Base-by-base conservation (phyloP, 768 basidiomycete genomes). In the Russula sp. region DNA sequence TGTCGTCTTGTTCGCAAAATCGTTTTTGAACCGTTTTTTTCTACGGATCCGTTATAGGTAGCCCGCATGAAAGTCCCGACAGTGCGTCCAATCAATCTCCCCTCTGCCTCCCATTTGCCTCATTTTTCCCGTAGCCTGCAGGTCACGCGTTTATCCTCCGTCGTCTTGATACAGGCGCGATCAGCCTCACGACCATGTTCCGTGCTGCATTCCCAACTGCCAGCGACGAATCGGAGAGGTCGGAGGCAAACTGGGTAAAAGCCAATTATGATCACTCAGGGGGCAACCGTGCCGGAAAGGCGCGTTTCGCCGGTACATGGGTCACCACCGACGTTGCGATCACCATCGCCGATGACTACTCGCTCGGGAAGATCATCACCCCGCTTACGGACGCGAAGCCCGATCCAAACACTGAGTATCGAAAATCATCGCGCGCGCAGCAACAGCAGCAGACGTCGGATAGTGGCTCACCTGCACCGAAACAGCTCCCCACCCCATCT, bases 111-210 rank as follows among this genome's bases (percentile, higher is more conserved):
- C 53, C 52, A 59, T 66, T 68, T 61, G 66, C 68, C 69, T 58
- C 49, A 68, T 68, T 70, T 48, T 67, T 56, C 52, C 40, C 61
- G 44, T 34, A 92, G 89, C 81, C 87, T 34, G 74, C 77, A 14
- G 86, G 88, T 40, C 94, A 98, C 75, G 93, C 95, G 27, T 98
- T 97, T 73, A 91, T 98, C 71, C 86, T 98, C 40, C 85, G 94
- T 50, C 86, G 95, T 59, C 94, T 90, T 69, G 95, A 98, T 75
- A 96, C 94, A 3, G 87, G 90, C 63, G 93, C 93, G 20, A 83
- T 98, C 75, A 90, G 88, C 66, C 82, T 94, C 10, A 96, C 94
- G 10, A 96, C 94, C 61, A 96, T 98, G 94, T 96, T 91, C 77
- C 90, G 94, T 62, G 94, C 94, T 8, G 93, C 93, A 0, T 98